Evolutionary conservation across 1,284 basidiomycete genomes (phyloP).

Genomic region (Termitomyces sp.): DNA sequence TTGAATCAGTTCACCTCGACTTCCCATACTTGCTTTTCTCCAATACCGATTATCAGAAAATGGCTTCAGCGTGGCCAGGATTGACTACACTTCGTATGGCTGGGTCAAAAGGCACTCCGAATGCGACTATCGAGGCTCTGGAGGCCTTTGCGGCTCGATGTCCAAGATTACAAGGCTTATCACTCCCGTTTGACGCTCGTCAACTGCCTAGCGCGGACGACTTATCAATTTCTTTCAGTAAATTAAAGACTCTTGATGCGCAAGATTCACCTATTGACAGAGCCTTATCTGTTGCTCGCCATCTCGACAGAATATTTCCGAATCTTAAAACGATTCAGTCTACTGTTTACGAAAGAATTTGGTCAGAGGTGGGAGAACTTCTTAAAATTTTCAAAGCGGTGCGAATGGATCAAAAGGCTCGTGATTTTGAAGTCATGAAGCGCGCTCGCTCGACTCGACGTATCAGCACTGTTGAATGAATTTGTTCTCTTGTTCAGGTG

Average conservation of each 20-base stretch:
- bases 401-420: constrained; percentile 9
- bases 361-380: neutral
- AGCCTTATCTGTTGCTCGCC: constrained; percentile 1
- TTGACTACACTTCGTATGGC: neutral
- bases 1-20: constrained; percentile 5
- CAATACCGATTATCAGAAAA: constrained; percentile 3
- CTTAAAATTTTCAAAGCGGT: constrained; percentile 4
- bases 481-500: neutral
- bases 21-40: constrained; percentile 9
- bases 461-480: neutral
- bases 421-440: constrained; percentile 3
- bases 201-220: neutral
- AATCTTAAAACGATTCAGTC: constrained; percentile 8
- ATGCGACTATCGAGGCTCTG: constrained; percentile 3
- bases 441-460: neutral
- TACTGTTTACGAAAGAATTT: neutral
- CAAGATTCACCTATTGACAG: constrained; percentile 5
- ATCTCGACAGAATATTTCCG: constrained; percentile 11
- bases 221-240: neutral
- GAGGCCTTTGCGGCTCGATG: constrained; percentile 3
- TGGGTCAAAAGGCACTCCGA: constrained; percentile 5
- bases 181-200: constrained; percentile 5
- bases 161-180: constrained; percentile 4
- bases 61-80: constrained; percentile 6
- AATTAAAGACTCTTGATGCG: constrained; percentile 4